A percentile compares a stretch with the other conserved stretches of the same genome.
phyloP scores from a whole-genome alignment of 306 rosid genomes.

The Vicia sativa region DNA sequence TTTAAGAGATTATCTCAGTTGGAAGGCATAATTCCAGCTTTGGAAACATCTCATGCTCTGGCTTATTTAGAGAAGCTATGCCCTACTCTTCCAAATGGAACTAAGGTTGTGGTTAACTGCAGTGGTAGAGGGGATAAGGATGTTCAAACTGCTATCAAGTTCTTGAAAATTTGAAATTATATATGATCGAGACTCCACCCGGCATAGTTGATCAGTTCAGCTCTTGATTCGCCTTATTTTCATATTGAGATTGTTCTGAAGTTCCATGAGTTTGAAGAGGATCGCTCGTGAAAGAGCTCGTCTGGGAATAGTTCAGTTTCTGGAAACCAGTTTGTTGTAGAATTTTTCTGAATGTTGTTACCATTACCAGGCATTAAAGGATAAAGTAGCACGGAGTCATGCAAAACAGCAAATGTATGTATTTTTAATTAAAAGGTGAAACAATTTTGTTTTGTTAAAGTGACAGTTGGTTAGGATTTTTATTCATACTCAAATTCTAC shows the following conservation, averaged over 20 bases:
- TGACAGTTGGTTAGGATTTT: too few relatives aligned
- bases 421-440: too few relatives aligned
- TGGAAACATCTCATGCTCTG: slow-evolving; percentile 96
- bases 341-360: slow-evolving; percentile 2
- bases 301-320: slow-evolving; percentile 23
- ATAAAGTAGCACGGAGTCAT: too few relatives aligned
- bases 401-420: too few relatives aligned
- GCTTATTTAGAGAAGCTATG: slow-evolving; percentile 88
- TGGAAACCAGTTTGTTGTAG: slow-evolving; percentile 1
- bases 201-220: background rate
- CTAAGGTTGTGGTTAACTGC: slow-evolving; percentile 83
- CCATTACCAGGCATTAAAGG: background rate
- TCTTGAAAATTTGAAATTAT: slow-evolving; percentile 55
- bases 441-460: too few relatives aligned
- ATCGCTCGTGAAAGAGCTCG: slow-evolving; percentile 5
- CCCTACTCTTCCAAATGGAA: slow-evolving; percentile 68
- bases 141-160: slow-evolving; percentile 80
- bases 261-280: slow-evolving; percentile 17
- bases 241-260: slow-evolving; percentile 8
- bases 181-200: slow-evolving; percentile 5
- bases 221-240: slow-evolving; percentile 15
- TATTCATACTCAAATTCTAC: too few relatives aligned
- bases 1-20: slow-evolving; percentile 70
- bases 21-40: slow-evolving; percentile 94
- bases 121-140: slow-evolving; percentile 98